phyloP scores from a whole-genome alignment of 106 monocot genomes.

The Agapanthus africanus region DNA sequence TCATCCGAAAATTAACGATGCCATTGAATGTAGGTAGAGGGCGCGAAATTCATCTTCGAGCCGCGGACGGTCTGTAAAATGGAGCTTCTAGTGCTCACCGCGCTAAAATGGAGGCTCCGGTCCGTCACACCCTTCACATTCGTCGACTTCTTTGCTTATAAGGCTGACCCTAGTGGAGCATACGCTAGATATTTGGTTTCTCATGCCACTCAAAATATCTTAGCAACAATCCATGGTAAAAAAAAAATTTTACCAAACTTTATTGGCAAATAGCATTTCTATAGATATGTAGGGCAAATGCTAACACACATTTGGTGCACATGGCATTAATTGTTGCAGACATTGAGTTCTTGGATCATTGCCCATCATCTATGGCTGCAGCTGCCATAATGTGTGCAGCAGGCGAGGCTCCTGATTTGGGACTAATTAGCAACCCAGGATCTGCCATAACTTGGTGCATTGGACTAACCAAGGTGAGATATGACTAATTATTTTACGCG shows the following conservation, averaged over 20 bases:
- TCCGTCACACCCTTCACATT: conserved; percentile 63
- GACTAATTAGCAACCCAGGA: conserved; percentile 24
- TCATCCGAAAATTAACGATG: not conserved
- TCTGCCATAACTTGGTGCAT: conserved; percentile 41
- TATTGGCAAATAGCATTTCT: too few species aligned
- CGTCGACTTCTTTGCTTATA: conserved; percentile 45
- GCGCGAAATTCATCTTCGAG: conserved; percentile 52
- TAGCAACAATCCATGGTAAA: conserved; percentile 44
- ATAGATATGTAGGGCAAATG: too few species aligned
- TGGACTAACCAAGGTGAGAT: conserved; percentile 48
- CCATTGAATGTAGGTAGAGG: conserved; percentile 33
- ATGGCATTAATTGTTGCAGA: conserved; percentile 35
- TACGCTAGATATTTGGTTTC: conserved; percentile 29
- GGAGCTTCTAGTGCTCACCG: conserved; percentile 66
- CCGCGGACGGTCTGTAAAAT: conserved; percentile 47
- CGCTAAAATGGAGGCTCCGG: conserved; percentile 61
- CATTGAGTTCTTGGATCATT: conserved; percentile 47
- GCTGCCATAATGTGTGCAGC: conserved; percentile 52
- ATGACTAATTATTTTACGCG: too few species aligned
- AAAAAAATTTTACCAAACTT: too few species aligned
- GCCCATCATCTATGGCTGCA: conserved; percentile 59
- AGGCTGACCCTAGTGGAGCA: conserved; percentile 28
- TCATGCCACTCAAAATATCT: conserved; percentile 30
- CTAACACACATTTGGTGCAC: too few species aligned
- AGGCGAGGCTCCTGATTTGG: conserved; percentile 27